Base-by-base conservation (phyloP, 2,329 filamentous ascomycete genomes). In the Zarea fungicola region DNA sequence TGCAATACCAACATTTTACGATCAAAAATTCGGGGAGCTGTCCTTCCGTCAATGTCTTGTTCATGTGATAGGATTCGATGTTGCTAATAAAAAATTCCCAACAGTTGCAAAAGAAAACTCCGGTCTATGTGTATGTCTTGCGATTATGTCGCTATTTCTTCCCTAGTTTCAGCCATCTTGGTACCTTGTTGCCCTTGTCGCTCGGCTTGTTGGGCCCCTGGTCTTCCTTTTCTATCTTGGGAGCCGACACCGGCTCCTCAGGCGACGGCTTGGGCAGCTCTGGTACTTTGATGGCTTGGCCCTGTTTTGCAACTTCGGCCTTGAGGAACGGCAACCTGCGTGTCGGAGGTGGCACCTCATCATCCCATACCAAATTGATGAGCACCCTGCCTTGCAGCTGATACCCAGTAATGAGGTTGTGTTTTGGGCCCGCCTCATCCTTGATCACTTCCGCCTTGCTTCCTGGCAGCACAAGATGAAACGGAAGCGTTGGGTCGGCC, bases 341-440 rank as follows among this genome's bases (percentile, higher is more conserved):
- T 5, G 75, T 77, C 10, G 75, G 69, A 1, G 69, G 59, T n/a
- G 77, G 73, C 1, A 83, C 85, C 31, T 66, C 73, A 40, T 84
- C 77, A 18, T 82, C 80, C 87, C 89, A 95, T 1, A 82, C 68
- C 52, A 95, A 78, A 52, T 85, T 92, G 36, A 96, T 71, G 8
- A 95, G 71, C 26, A 91, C 83, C 28, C 81, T 77, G 6, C 83
- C 83, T 3, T 75, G 77, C 54, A 96, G 78, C 13, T 83, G 81
- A 56, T 95, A 77, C 49, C 84, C 81, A 44, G 77, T 74, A 50
- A 96, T 87, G n/a, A 96, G 70, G 37, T 64, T 77, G 61, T 76
- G 75, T 29, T 66, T 63, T 7, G 67, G 65, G 39, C 70, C 70
- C 11, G 66, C 67, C 14, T 73, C 67, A 49, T 81, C 74, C 23